phyloP scores from a whole-genome alignment of 345 rosid species.

The Psidium friedrichsthalianum region DNA sequence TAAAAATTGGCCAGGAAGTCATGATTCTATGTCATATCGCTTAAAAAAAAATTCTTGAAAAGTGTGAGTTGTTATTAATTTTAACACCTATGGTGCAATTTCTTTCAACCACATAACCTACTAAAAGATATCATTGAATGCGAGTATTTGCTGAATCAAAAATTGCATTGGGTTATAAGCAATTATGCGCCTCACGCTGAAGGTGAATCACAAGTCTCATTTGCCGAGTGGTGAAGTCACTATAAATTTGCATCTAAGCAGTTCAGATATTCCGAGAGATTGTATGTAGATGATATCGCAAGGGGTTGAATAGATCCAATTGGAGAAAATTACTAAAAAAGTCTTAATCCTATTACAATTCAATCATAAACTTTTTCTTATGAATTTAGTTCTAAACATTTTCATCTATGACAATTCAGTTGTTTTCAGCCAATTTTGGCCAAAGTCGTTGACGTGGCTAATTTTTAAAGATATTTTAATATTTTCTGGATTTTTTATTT shows the following conservation, averaged over 20 bases:
- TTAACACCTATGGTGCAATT: neutral
- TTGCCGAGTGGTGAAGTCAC: neutral
- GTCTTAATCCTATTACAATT: no score
- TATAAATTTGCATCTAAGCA: neutral
- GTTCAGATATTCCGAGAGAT: fast-evolving
- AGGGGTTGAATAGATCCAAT: neutral
- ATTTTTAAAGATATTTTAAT: no score
- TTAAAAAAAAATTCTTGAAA: neutral
- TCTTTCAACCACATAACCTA: neutral
- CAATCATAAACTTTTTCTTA: no score
- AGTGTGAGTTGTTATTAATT: neutral
- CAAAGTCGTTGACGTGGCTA: no score
- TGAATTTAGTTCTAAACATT: no score
- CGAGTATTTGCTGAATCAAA: neutral
- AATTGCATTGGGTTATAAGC: neutral
- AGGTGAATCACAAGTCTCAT: neutral
- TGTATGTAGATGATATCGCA: neutral
- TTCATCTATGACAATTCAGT: no score
- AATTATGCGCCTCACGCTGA: neutral
- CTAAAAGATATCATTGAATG: neutral
- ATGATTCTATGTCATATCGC: neutral
- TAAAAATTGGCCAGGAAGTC: no score
- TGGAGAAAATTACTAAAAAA: no score
- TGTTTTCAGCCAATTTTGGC: no score
- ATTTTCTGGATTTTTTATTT: no score